Percentiles rank a stretch among this genome's conserved stretches.
phyloP scores from a whole-genome alignment of 371 early-diverging fungal species.

The Actinomortierella ambigua region DNA sequence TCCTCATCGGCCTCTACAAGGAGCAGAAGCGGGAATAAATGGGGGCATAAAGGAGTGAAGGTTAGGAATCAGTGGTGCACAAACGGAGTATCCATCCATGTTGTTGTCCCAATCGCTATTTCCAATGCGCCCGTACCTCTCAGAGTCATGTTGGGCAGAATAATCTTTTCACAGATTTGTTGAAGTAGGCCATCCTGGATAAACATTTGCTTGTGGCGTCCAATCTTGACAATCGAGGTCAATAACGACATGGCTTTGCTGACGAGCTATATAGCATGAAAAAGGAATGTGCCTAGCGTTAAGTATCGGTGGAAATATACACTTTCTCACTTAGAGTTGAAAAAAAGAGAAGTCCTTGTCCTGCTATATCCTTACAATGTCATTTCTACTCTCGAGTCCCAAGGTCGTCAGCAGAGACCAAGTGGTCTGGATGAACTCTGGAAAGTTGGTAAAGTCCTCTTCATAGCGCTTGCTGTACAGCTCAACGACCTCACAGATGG shows the following conservation, averaged over 20 bases:
- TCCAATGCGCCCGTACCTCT: conserved; percentile 55
- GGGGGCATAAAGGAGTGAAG: background rate
- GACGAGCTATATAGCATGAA: conserved; percentile 68
- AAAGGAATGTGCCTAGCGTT: background rate
- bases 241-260: conserved; percentile 89
- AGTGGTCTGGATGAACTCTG: conserved; percentile 83
- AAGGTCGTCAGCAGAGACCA: conserved; percentile 82
- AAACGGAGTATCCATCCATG: background rate
- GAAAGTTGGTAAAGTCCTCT: conserved; percentile 82
- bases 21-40: conserved; percentile 3
- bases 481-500: conserved; percentile 88
- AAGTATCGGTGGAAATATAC: no score
- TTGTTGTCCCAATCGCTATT: conserved; percentile 1
- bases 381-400: conserved; percentile 76
- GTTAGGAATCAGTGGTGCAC: background rate
- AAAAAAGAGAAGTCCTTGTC: background rate
- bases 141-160: conserved; percentile 91
- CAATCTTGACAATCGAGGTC: conserved; percentile 84
- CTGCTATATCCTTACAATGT: conserved; percentile 72
- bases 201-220: conserved; percentile 75
- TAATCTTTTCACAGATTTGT: conserved; percentile 87
- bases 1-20: conserved; percentile 85
- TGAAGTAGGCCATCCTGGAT: conserved; percentile 67
- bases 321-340: no score
- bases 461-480: conserved; percentile 90